A percentile compares a stretch with the other conserved stretches of the same genome.
These are phyloP conservation scores for Nicotiana knightiana DNA, from an alignment of 257 asterid species.

Conservation along the genomic window DNA sequence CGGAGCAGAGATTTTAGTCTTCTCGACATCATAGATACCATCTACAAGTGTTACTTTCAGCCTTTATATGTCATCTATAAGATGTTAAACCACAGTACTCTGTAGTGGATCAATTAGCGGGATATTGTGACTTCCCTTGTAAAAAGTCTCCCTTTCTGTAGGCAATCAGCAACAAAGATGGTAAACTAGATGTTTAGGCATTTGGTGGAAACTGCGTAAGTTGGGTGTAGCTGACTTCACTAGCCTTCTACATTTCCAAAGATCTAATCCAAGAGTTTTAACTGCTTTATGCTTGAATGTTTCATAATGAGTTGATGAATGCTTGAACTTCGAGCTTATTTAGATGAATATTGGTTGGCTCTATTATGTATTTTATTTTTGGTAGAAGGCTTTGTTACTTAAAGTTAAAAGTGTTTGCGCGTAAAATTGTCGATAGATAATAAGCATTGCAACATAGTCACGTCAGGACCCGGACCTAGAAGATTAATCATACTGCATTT, in stretches of 20 bases:
- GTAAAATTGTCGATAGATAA: not conserved
- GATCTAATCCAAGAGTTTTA: not conserved
- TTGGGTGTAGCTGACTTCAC: not conserved
- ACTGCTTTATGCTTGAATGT: not conserved
- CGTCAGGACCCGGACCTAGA: not conserved
- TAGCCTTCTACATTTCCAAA: not conserved
- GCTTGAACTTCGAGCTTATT: not conserved
- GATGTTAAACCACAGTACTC: not conserved
- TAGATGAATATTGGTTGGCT: not conserved
- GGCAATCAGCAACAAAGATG: not conserved
- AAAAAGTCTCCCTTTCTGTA: not conserved
- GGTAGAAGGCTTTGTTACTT: not conserved
- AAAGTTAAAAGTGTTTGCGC: not conserved
- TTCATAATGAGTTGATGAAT: not conserved
- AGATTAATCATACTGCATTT: not conserved
- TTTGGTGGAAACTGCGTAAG: not conserved
- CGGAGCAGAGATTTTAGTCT: slow-evolving; percentile 73
- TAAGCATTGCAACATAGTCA: not conserved
- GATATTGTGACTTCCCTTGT: not conserved
- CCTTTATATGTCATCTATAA: not conserved
- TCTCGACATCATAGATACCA: not conserved
- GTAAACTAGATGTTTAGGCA: not conserved
- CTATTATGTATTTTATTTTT: not conserved
- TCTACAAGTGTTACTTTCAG: not conserved
- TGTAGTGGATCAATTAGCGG: not conserved